Evolutionary conservation across 495 filamentous ascomycete species (phyloP), one percentile per base, ranked within the genome.

Genomic region (Tuber brumale): DNA sequence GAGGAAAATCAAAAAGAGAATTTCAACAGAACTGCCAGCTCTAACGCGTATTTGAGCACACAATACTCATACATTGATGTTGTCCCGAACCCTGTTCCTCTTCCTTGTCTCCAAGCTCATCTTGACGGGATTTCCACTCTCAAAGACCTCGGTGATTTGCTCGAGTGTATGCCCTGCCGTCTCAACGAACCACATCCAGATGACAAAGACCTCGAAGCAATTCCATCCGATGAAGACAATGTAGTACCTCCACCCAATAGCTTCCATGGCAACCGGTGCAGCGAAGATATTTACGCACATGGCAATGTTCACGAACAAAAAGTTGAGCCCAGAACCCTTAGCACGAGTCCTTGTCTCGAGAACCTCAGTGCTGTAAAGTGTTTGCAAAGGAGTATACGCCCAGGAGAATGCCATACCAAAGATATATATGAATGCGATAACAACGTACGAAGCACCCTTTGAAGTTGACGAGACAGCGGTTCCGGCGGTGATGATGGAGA

Each of bases 141-240:
- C 86, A 82, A 93, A 93, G 72, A 93, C 89, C 77, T 88, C 88
- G 45, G 87, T 85, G 46, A 93, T 82, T 83, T 93, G 90, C 82
- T 93, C 91, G 70, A 93, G 86, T 9, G 91, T 92, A 72, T 88
- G 87, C 16, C 88, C 88, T 42, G 87, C 88, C 8, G 91, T 93
- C 83, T 93, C 91, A 0, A 90, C 88, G 79, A 90, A 91, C 75
- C 90, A 86, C 78, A 91, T 89, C 82, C 89, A 92, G 71, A 91
- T 90, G 7, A 89, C 76, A 19, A 82, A 70, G 39, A 85, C 81
- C 81, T 89, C 86, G 69, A 89, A 81, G 45, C 82, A 83, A 69
- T 85, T 85, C 87, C 88, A 89, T 43, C 84, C 85, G 70, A 88
- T 86, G 81, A 87, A 89, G 46, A 88, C 84, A 71, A 90, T 85